Evolutionary conservation across 306 rosid species (phyloP).

Genomic region (Cicer pinnatifidum): DNA sequence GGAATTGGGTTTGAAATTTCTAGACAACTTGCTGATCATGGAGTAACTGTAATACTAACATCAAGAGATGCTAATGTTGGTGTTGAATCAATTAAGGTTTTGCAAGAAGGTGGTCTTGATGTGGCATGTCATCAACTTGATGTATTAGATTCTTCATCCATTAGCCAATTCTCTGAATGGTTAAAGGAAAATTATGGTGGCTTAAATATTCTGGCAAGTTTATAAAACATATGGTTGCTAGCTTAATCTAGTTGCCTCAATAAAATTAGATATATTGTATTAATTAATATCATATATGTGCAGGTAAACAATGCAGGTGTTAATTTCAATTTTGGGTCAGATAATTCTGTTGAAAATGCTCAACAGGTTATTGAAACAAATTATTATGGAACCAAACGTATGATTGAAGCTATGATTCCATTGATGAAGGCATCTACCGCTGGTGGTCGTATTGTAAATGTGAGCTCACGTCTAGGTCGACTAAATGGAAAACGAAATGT

Average conservation of each 20-base stretch:
- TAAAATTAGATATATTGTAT: slow-evolving; percentile 17
- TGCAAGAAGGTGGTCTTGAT: slow-evolving; percentile 84
- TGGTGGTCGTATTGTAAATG: slow-evolving; percentile 80
- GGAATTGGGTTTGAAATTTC: slow-evolving; percentile 91
- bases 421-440: slow-evolving; percentile 75
- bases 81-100: slow-evolving; percentile 78
- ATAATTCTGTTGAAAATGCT: slow-evolving; percentile 75
- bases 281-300: slow-evolving; percentile 20
- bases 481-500: slow-evolving; percentile 80
- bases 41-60: slow-evolving; percentile 78
- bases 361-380: slow-evolving; percentile 69
- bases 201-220: slow-evolving; percentile 76
- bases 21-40: slow-evolving; percentile 81
- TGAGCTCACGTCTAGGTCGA: slow-evolving; percentile 85
- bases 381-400: slow-evolving; percentile 72
- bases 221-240: not conserved
- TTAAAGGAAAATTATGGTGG: slow-evolving; percentile 75
- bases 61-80: slow-evolving; percentile 80
- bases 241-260: not conserved
- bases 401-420: slow-evolving; percentile 84
- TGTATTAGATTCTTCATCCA: slow-evolving; percentile 69
- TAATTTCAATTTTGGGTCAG: slow-evolving; percentile 80
- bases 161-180: slow-evolving; percentile 66
- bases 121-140: slow-evolving; percentile 77
- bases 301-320: slow-evolving; percentile 92